These are phyloP conservation scores for Neurospora cerealis DNA, from an alignment of 495 filamentous ascomycete genomes.

Conservation along the genomic window DNA sequence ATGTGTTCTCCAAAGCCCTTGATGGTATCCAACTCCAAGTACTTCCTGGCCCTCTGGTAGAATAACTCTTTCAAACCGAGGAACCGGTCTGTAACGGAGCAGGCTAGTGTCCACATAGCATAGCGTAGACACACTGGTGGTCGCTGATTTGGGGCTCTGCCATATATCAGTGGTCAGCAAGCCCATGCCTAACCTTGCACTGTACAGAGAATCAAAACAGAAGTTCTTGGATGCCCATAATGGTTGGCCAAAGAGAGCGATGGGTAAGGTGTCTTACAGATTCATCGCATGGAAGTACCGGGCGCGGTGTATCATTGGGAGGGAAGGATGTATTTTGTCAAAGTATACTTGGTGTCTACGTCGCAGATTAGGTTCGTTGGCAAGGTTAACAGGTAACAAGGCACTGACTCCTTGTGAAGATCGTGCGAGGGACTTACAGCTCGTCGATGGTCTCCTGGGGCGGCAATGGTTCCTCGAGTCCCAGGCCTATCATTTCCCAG, in stretches of 20 bases:
- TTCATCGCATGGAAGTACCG: slow-evolving; percentile 79
- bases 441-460: slow-evolving; percentile 82
- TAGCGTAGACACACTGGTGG: slow-evolving; percentile 87
- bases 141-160: slow-evolving; percentile 63
- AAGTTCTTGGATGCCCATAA: not conserved
- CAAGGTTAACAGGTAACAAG: not conserved
- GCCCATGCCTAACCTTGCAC: not conserved
- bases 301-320: slow-evolving; percentile 82
- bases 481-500: slow-evolving; percentile 93
- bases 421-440: slow-evolving; percentile 46
- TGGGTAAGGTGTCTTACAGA: slow-evolving; percentile 34
- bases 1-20: slow-evolving; percentile 85
- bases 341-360: slow-evolving; percentile 77
- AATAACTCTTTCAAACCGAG: slow-evolving; percentile 67
- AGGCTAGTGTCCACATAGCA: slow-evolving; percentile 86
- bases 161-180: slow-evolving; percentile 11
- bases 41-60: slow-evolving; percentile 81
- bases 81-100: slow-evolving; percentile 74
- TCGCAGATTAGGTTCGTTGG: not conserved
- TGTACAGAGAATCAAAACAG: not conserved
- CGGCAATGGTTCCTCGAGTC: slow-evolving; percentile 85
- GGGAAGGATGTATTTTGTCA: slow-evolving; percentile 73
- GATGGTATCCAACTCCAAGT: slow-evolving; percentile 81
- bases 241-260: not conserved
- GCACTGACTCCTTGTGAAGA: not conserved